Percentiles rank a stretch among this genome's conserved stretches.
Evolutionary conservation across 441 rosid genomes (phyloP).

Genomic region (Bocquillonia castaneifolia): DNA sequence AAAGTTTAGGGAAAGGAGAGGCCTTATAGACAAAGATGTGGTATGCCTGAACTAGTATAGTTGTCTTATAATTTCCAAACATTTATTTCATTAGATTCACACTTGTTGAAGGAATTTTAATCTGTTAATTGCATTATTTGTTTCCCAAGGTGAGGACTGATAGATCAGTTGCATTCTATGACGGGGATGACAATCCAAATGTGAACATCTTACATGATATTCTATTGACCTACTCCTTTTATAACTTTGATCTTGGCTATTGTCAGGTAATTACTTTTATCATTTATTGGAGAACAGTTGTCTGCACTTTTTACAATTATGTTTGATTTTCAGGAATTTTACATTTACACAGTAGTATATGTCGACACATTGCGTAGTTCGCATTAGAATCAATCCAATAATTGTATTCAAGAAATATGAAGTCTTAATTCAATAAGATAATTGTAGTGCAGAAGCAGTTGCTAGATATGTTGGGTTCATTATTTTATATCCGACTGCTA

Average conservation of each 20-base stretch:
- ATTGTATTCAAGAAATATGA: background rate
- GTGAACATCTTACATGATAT: constrained; percentile 74
- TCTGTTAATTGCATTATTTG: constrained; percentile 14
- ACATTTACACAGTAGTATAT: background rate
- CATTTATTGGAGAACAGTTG: background rate
- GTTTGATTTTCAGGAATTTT: background rate
- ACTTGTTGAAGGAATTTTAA: constrained; percentile 1
- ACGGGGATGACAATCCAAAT: constrained; percentile 89
- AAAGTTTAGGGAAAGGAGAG: constrained; percentile 92
- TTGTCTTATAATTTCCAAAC: constrained; percentile 1
- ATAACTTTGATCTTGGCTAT: constrained; percentile 96
- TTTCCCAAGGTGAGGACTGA: constrained; percentile 88
- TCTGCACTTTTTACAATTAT: constrained; percentile 7
- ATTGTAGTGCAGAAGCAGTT: background rate
- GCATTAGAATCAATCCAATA: background rate
- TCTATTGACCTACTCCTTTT: constrained; percentile 86
- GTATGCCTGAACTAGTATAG: constrained; percentile 41
- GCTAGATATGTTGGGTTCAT: constrained; percentile 6
- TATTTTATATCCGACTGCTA: background rate
- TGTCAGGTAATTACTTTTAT: constrained; percentile 66
- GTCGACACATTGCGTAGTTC: background rate
- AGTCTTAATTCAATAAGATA: background rate
- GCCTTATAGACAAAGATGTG: constrained; percentile 93
- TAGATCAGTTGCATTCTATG: constrained; percentile 68
- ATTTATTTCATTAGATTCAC: constrained; percentile 16